phyloP scores from a whole-genome alignment of 169 alveolate genomes.

The Plasmodium coatneyi region DNA sequence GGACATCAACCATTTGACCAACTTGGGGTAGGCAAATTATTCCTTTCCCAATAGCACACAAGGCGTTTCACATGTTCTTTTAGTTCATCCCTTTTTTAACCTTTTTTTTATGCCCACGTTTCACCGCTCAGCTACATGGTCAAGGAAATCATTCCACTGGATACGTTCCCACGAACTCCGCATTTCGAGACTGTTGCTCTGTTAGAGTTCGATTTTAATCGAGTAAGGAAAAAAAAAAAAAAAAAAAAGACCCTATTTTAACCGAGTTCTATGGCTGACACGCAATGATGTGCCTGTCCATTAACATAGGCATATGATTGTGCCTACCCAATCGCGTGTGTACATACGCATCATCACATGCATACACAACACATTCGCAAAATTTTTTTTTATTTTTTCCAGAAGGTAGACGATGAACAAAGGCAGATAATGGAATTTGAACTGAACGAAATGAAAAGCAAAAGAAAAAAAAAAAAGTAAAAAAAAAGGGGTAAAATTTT shows the following conservation, averaged over 20 bases:
- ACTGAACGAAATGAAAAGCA: conserved; percentile 30
- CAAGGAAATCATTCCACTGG: conserved; percentile 69
- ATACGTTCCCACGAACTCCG: conserved; percentile 71
- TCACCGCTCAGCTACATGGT: conserved; percentile 37
- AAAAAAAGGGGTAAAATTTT: conserved; percentile 15
- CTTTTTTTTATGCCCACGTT: background rate
- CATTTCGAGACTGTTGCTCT: conserved; percentile 59
- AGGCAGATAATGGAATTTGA: conserved; percentile 42
- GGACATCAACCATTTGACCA: conserved; percentile 59
- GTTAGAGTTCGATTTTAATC: conserved; percentile 57
- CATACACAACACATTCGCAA: background rate
- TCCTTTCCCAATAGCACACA: background rate
- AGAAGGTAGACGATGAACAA: conserved; percentile 34
- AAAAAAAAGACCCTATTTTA: background rate
- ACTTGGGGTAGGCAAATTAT: conserved; percentile 44
- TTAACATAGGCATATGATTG: conserved; percentile 2
- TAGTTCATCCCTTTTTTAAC: background rate
- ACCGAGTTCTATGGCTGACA: background rate
- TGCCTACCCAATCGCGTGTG: conserved; percentile 1
- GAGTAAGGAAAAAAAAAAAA: conserved; percentile 11
- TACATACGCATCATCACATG: conserved; percentile 7
- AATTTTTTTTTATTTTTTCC: conserved; percentile 1
- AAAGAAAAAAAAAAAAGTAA: conserved; percentile 10
- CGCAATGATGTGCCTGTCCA: background rate
- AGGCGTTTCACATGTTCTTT: background rate